phyloP scores from a whole-genome alignment of 352 stramenopile genomes.

The Hyphochytrium catenoides region DNA sequence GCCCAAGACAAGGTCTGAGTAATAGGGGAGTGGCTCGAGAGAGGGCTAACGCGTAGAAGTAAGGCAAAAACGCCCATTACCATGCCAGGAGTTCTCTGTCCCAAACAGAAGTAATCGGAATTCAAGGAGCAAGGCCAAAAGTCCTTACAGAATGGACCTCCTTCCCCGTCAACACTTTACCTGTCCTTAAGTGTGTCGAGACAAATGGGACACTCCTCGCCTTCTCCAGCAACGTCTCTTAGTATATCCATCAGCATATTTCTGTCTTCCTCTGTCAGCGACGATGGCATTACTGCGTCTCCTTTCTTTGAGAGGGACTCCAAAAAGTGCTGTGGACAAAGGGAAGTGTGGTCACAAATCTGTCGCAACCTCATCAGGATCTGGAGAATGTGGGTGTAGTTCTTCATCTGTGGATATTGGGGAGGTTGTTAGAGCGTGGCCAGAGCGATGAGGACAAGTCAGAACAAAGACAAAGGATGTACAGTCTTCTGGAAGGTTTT shows the following conservation, averaged over 20 bases:
- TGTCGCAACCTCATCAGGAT: slow-evolving; percentile 3
- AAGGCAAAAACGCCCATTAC: too few species aligned
- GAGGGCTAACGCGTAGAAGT: too few species aligned
- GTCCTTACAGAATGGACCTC: too few species aligned
- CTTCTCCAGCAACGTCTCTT: not conserved
- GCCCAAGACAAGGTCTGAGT: too few species aligned
- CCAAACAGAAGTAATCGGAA: too few species aligned
- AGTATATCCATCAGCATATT: slow-evolving; percentile 1
- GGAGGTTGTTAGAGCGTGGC: too few species aligned
- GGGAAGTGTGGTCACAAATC: slow-evolving; percentile 1
- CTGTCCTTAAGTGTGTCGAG: slow-evolving; percentile 1
- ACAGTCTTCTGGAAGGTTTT: too few species aligned
- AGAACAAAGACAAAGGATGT: too few species aligned
- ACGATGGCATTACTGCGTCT: not conserved
- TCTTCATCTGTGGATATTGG: not conserved
- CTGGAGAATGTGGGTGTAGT: slow-evolving; percentile 1
- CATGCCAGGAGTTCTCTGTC: too few species aligned
- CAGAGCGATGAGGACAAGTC: too few species aligned
- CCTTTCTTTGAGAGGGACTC: not conserved
- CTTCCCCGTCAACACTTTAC: too few species aligned
- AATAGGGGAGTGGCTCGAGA: not conserved
- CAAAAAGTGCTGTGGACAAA: slow-evolving; percentile 1
- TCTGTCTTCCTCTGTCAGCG: not conserved
- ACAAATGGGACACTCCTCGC: slow-evolving; percentile 2
- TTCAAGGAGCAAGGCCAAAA: too few species aligned